phyloP scores from a whole-genome alignment of 2,329 filamentous ascomycete genomes.

The Fusarium sp. region DNA sequence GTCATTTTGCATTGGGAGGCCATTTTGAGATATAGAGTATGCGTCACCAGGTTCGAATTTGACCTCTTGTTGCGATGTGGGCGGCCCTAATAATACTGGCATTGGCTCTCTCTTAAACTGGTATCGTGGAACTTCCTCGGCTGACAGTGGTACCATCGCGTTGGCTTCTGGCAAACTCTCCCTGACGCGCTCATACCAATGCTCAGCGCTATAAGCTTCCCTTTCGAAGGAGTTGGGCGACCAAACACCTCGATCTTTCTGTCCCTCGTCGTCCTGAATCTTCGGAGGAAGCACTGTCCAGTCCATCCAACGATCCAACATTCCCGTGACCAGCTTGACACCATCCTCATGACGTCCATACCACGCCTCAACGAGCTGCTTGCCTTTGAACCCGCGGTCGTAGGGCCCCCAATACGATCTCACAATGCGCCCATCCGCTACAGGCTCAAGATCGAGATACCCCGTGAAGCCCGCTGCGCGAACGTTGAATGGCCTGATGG shows the following conservation, averaged over 20 bases:
- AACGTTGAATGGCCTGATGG: slow-evolving; percentile 40
- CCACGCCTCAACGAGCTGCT: slow-evolving; percentile 53
- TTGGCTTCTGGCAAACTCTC: slow-evolving; percentile 24
- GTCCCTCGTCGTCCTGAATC: slow-evolving; percentile 41
- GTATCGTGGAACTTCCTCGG: slow-evolving; percentile 48
- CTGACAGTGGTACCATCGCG: slow-evolving; percentile 34
- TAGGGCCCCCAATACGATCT: slow-evolving; percentile 53
- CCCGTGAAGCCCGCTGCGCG: slow-evolving; percentile 38
- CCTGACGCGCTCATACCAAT: slow-evolving; percentile 45
- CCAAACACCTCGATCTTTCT: slow-evolving; percentile 55
- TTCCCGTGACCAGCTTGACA: slow-evolving; percentile 51
- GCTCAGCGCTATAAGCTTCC: slow-evolving; percentile 50
- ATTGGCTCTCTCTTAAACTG: slow-evolving; percentile 44
- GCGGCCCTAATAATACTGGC: slow-evolving; percentile 51
- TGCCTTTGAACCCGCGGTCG: slow-evolving; percentile 49
- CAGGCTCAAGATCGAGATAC: slow-evolving; percentile 50
- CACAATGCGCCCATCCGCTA: slow-evolving; percentile 49
- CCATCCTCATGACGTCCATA: slow-evolving; percentile 55
- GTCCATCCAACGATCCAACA: slow-evolving; percentile 57
- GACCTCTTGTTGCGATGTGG: slow-evolving; percentile 47
- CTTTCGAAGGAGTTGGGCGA: slow-evolving; percentile 50
- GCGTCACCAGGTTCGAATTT: slow-evolving; percentile 45
- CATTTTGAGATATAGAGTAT: slow-evolving; percentile 45
- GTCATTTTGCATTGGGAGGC: slow-evolving; percentile 47
- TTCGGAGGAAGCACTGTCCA: slow-evolving; percentile 56